Evolutionary conservation across 2,329 filamentous ascomycete genomes (phyloP).

Genomic region (Karstenula rhodostoma): DNA sequence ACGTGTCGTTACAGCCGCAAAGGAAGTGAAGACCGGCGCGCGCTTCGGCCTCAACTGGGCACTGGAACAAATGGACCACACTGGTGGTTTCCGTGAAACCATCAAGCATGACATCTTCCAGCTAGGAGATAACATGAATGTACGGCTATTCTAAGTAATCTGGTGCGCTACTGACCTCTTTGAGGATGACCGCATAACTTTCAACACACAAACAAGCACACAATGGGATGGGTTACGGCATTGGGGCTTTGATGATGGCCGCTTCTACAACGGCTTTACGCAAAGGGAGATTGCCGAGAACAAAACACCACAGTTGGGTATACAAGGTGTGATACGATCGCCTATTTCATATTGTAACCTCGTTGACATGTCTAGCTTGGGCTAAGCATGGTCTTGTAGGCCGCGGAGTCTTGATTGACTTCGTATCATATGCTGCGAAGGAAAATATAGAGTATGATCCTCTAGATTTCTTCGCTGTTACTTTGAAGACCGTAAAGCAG

Average conservation of each 20-base stretch:
- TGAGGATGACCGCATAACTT: constrained; percentile 48
- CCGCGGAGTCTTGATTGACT: constrained; percentile 35
- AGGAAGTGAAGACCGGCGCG: constrained; percentile 28
- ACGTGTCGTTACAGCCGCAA: constrained; percentile 29
- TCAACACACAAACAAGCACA: constrained; percentile 65
- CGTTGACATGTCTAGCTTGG: constrained; percentile 25
- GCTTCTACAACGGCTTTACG: constrained; percentile 32
- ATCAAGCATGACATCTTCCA: constrained; percentile 35
- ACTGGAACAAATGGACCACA: constrained; percentile 34
- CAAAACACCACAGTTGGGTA: constrained; percentile 26
- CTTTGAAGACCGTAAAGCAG: constrained; percentile 22
- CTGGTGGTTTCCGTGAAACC: constrained; percentile 29
- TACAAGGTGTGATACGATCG: constrained; percentile 24
- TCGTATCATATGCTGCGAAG: constrained; percentile 25
- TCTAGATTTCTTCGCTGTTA: constrained; percentile 25
- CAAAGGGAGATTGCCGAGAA: constrained; percentile 28
- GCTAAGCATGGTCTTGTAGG: constrained; percentile 32
- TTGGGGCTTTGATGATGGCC: constrained; percentile 31
- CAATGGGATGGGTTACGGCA: constrained; percentile 61
- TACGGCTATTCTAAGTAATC: constrained; percentile 4
- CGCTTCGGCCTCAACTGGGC: constrained; percentile 33
- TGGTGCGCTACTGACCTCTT: constrained; percentile 4
- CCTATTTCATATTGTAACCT: neutral
- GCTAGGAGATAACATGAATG: constrained; percentile 32
- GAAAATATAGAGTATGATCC: constrained; percentile 30